A percentile compares a stretch with the other conserved stretches of the same genome.
phyloP scores from a whole-genome alignment of 345 rosid species.

The Syzygium aqueum region DNA sequence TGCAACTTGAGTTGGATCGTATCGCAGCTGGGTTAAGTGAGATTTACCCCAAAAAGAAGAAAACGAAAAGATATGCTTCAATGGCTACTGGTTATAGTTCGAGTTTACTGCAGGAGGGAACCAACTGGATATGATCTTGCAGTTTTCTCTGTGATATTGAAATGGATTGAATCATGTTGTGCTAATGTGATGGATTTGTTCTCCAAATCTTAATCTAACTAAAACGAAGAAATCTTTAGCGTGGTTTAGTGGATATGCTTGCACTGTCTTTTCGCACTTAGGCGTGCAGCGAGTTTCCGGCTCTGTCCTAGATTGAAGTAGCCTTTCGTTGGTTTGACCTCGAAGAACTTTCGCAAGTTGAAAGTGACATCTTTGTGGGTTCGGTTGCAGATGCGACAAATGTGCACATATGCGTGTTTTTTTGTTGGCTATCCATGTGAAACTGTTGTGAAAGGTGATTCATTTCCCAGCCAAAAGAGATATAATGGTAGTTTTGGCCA shows the following conservation, averaged over 20 bases:
- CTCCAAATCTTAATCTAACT: neutral
- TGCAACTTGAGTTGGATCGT: neutral
- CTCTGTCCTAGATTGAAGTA: no score
- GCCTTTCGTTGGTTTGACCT: no score
- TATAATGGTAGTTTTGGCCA: neutral
- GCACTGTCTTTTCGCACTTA: no score
- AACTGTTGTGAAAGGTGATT: neutral
- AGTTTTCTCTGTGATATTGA: neutral
- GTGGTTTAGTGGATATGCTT: neutral
- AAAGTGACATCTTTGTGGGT: no score
- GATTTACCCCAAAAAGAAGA: neutral
- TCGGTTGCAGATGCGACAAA: neutral
- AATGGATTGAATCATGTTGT: neutral
- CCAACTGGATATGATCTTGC: neutral
- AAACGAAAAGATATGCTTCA: neutral
- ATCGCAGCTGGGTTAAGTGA: neutral
- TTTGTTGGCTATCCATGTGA: neutral
- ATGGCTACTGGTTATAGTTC: neutral
- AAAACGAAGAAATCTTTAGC: neutral
- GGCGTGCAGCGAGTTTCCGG: no score
- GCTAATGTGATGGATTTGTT: neutral
- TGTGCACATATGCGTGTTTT: neutral
- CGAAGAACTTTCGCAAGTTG: no score
- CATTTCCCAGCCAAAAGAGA: neutral
- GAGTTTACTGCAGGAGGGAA: neutral